These are phyloP conservation scores for Alternaria triticina DNA, from an alignment of 2,329 filamentous ascomycete genomes.

Conservation along the genomic window DNA sequence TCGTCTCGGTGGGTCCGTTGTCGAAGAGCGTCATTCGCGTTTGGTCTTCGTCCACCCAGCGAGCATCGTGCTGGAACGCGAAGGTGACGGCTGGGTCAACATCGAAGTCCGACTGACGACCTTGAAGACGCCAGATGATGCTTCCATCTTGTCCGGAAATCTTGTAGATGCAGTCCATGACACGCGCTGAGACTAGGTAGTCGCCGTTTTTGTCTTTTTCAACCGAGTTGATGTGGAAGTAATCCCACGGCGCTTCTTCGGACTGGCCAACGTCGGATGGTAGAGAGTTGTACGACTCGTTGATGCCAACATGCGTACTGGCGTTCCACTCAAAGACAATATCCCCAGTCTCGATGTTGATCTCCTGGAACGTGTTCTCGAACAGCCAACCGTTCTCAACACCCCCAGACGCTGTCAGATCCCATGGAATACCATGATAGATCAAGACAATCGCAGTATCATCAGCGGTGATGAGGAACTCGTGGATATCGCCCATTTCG, in stretches of 20 bases:
- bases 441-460: slow-evolving; percentile 53
- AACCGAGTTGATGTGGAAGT: slow-evolving; percentile 48
- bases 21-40: slow-evolving; percentile 49
- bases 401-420: slow-evolving; percentile 49
- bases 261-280: slow-evolving; percentile 31
- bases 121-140: slow-evolving; percentile 40
- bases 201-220: slow-evolving; percentile 35
- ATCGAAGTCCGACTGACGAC: slow-evolving; percentile 22
- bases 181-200: slow-evolving; percentile 29
- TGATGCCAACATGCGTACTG: slow-evolving; percentile 41
- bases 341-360: slow-evolving; percentile 50
- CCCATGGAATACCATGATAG: slow-evolving; percentile 48
- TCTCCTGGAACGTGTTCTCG: slow-evolving; percentile 54
- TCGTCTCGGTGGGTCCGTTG: slow-evolving; percentile 38
- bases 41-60: slow-evolving; percentile 24
- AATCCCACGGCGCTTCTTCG: slow-evolving; percentile 47
- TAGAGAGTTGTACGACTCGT: slow-evolving; percentile 32
- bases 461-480: slow-evolving; percentile 53
- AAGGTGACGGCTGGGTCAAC: slow-evolving; percentile 16
- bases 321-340: slow-evolving; percentile 52
- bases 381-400: slow-evolving; percentile 49
- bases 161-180: slow-evolving; percentile 23
- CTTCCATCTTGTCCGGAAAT: slow-evolving; percentile 21
- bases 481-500: slow-evolving; percentile 49
- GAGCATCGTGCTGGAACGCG: slow-evolving; percentile 29